Evolutionary conservation across 2,329 filamentous ascomycete species (phyloP), one percentile per base, ranked within the genome.

Genomic region (Geoglossum cookeanum): DNA sequence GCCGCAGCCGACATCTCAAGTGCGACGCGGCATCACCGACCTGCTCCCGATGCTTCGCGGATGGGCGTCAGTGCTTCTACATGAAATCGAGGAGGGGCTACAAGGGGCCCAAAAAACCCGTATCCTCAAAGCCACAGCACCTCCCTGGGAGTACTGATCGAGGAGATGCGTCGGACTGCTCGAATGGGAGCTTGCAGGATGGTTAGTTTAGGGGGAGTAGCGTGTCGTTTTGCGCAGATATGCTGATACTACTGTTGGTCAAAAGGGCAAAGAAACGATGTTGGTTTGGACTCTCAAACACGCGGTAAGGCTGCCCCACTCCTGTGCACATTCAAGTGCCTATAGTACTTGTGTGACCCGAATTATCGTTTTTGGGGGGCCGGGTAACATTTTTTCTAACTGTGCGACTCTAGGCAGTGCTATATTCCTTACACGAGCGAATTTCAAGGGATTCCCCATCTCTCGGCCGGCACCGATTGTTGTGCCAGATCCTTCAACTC

Each of bases 71-170:
- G 53, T 91, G 86, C 67, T 71, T 81, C 64, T 89, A 87, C 66
- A 79, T 87, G 54, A 80, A 83, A 49, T 88, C 84, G 44, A 80
- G 85, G 48, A 78, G 85, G 60, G 85, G 85, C 33, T 87, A 85
- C 71, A 87, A 85, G 68, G 83, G 83, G 13, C 78, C 78, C 1
- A 75, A 65, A 73, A 70, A 60, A 69, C 71, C 68, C 69, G 52
- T 65, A 63, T 15, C 49, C 4, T 11, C 49, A 17, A 53, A 53
- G 49, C 11, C 49, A 17, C 49, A 33, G 13, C 49, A 5, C 13
- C 49, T 35, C 9, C 4, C n/a, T n/a, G 49, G 29, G 49, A 35
- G 5, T n/a, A 5, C 49, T 6, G 15, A 11, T 11, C 6, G 30
- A 53, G 29, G 15, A 22, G 33, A 32, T 35, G 8, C 49, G 9